Conservation (phyloP, 2,329 filamentous ascomycete genomes). For the Exserohilum turcica region DNA sequence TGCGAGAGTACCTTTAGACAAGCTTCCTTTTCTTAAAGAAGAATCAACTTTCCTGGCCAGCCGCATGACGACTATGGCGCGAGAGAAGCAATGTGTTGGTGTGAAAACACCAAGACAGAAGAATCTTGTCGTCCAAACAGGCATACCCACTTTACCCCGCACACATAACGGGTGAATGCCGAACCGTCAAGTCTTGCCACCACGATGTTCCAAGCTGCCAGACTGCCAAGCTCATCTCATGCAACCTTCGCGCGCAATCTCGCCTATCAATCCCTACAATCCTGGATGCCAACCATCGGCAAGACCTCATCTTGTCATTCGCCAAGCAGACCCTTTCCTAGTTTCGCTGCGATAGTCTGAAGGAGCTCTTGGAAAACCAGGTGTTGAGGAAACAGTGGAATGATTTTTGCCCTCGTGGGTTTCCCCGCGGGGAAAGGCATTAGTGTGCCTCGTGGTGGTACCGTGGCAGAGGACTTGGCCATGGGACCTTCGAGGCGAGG, state of each 20-base stretch:
- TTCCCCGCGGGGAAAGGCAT: constrained; percentile 21
- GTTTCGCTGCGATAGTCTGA: constrained; percentile 22
- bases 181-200: constrained; percentile 12
- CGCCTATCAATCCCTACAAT: constrained; percentile 14
- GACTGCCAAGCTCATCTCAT: constrained; percentile 17
- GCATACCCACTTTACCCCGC: constrained; percentile 21
- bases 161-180: constrained; percentile 12
- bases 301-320: constrained; percentile 23
- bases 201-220: constrained; percentile 5
- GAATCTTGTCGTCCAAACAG: constrained; percentile 1
- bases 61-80: too few species aligned
- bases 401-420: constrained; percentile 17
- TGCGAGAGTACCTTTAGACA: too few species aligned
- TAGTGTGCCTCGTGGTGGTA: constrained; percentile 13
- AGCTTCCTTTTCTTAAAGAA: too few species aligned
- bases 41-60: too few species aligned
- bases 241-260: constrained; percentile 9
- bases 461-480: constrained; percentile 13
- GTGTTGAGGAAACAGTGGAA: constrained; percentile 15
- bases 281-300: constrained; percentile 18
- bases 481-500: constrained; percentile 9
- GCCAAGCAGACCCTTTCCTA: constrained; percentile 27
- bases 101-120: not conserved
- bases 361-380: constrained; percentile 21
- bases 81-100: not conserved